Base-by-base conservation (phyloP, 345 rosid genomes). In the Excoecaria cochinchinensis region DNA sequence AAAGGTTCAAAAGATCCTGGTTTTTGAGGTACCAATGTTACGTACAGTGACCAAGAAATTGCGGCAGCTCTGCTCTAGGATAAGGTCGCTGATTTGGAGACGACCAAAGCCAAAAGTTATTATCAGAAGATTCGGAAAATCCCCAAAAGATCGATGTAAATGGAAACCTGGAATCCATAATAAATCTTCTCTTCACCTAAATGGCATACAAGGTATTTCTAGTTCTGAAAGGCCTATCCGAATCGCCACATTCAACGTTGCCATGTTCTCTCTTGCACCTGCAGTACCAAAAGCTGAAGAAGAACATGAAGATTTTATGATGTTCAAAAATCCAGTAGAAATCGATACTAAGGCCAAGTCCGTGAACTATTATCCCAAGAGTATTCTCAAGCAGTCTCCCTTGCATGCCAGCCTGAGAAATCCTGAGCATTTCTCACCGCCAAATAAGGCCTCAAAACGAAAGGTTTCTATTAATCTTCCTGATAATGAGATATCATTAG, bases 261-360 rank as follows among this genome's bases (percentile, higher is more conserved):
- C 97, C 44, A 95, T 95, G 99, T 92, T 95, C 82, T 86, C 95
- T 40, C 94, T 95, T 13, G 97, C 97, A 3, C 99, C 97, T 0
- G 97, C 91, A 13, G 79, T 91, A 72, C 85, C 93, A 16, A 83
- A 69, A 72, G 52, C 78, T 42, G 87, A 82, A 65, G 88, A 83
- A 82, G 71, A 77, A 71, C 79, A 86, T 39, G 83, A 75, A 4
- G 76, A 77, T 55, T 81, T 40, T 47, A n/a, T n/a, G 17, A 25
- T 69, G 36, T 71, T 78, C 13, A 77, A 40, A 74, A 77, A 74
- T 63, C 84, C 84, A 1, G 56, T 81, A 66, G 78, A 68, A 75
- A 57, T 67, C 44, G 71, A 70, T 40, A 10, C 79, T 63, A 80
- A 69, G 6, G 61, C 71, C 16, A 69, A 72, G 51, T 59, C 83